A percentile compares a stretch with the other conserved stretches of the same genome.
phyloP scores from a whole-genome alignment of 148 eudicot genomes.

The Pharnaceum exiguum region DNA sequence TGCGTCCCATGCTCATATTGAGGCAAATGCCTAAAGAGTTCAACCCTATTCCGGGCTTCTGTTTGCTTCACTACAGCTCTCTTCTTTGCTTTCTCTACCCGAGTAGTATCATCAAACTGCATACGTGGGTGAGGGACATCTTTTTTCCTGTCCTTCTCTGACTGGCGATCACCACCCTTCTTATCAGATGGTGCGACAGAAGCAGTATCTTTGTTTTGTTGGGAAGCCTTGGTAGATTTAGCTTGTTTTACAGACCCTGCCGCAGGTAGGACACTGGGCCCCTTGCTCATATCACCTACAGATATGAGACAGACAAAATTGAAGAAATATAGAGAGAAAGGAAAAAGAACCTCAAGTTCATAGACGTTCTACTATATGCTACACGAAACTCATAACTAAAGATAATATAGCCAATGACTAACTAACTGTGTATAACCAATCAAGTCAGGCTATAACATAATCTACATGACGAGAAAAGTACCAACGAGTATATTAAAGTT shows the following conservation, averaged over 20 bases:
- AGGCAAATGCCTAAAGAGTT: conserved; percentile 83
- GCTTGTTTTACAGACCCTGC: conserved; percentile 43
- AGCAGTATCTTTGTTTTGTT: conserved; percentile 57
- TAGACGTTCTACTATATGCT: neutral
- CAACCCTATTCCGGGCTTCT: conserved; percentile 89
- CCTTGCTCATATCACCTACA: conserved; percentile 57
- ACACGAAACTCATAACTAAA: neutral
- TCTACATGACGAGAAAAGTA: neutral
- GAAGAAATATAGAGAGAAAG: neutral
- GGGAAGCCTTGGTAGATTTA: conserved; percentile 49
- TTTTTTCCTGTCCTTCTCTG: conserved; percentile 95
- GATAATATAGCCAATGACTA: neutral
- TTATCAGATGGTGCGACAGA: conserved; percentile 72
- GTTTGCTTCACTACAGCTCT: conserved; percentile 83
- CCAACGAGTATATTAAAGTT: neutral
- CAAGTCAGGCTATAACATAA: too few relatives aligned
- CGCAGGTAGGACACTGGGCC: conserved; percentile 38
- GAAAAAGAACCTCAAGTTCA: neutral
- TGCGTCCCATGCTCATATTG: conserved; percentile 96
- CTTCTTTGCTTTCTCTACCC: conserved; percentile 96
- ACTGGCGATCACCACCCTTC: conserved; percentile 64
- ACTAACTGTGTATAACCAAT: too few relatives aligned
- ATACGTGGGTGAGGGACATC: conserved; percentile 95
- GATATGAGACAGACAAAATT: conserved; percentile 6
- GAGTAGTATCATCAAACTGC: conserved; percentile 91